Base-by-base conservation (phyloP, 345 rosid genomes). In the Excoecaria cochinchinensis region DNA sequence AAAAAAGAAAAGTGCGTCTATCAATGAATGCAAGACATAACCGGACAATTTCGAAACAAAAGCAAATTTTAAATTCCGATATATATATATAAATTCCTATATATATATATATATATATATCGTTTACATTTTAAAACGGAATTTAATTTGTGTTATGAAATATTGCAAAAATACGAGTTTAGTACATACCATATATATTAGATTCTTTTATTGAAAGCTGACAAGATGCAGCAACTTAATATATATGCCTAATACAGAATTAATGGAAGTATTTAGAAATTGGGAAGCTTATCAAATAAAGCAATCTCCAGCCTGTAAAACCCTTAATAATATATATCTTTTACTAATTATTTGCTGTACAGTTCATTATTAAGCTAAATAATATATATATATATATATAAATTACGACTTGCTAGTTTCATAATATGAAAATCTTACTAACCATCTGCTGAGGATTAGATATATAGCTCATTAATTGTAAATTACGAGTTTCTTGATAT, bases 291-390 rank as follows among this genome's bases (percentile, higher is more conserved):
- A 55, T 70, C 44, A 55, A 31, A 39, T 36, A 71, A 47, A 21
- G 67, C 67, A 72, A 80, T 68, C 60, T 57, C 76, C 81, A 78
- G 82, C 70, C 80, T 80, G 86, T 76, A 51, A 53, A 42, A 46
- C 59, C 63, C 38, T 76, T 25, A 48, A 70, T 81, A 62, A 61
- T 38, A 52, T 67, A 61, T 69, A 59, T 76, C 52, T 59, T 22
- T 65, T n/a, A 4, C 69, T 65, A 65, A 65, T n/a, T 7, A 65
- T 65, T 51, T 42, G 69, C 69, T 65, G 50, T 62, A 62, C 46
- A 58, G 36, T 36, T 1, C 44, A 36, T 14, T 55, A 55, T 55
- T 62, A 12, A 39, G 47, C 47, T 63, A 63, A n/a, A 1, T 42
- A 42, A 63, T 6, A 63, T n/a, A 16, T 31, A 53, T 15, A 15